These are phyloP conservation scores for Ceratobasidium sp. DNA, from an alignment of 1,284 basidiomycete genomes.

Conservation along the genomic window DNA sequence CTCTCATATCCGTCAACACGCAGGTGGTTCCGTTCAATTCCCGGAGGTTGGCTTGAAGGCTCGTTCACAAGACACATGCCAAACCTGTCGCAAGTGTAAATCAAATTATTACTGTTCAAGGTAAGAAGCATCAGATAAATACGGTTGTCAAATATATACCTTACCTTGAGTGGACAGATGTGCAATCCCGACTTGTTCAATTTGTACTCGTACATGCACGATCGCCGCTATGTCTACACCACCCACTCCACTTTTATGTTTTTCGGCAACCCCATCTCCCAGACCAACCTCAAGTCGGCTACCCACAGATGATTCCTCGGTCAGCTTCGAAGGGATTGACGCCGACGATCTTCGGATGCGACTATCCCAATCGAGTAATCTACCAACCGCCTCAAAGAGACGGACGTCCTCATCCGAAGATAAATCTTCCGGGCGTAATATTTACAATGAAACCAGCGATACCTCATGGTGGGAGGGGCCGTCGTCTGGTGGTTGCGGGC, in stretches of 20 bases:
- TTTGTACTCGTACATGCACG: slow-evolving; percentile 31
- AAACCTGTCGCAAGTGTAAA: slow-evolving; percentile 36
- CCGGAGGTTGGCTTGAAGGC: neutral
- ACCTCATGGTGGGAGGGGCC: slow-evolving; percentile 20
- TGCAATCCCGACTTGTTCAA: slow-evolving; percentile 18
- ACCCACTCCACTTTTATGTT: slow-evolving; percentile 32
- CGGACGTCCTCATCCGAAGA: slow-evolving; percentile 3
- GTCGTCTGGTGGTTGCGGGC: slow-evolving; percentile 16
- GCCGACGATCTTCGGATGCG: slow-evolving; percentile 9
- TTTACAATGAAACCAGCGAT: neutral
- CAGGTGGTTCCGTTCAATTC: neutral
- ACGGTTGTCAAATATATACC: neutral
- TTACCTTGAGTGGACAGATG: slow-evolving; percentile 14
- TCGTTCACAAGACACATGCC: slow-evolving; percentile 13
- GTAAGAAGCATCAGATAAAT: slow-evolving; percentile 12
- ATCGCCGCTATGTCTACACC: slow-evolving; percentile 30
- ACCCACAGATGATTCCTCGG: neutral
- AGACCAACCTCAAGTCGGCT: slow-evolving; percentile 6
- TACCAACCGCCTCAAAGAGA: slow-evolving; percentile 15
- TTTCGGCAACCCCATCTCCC: slow-evolving; percentile 34
- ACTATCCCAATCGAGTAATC: neutral
- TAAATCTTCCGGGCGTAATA: neutral
- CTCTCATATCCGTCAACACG: neutral
- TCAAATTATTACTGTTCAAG: slow-evolving; percentile 25
- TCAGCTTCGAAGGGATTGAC: slow-evolving; percentile 22